Evolutionary conservation across 2,329 filamentous ascomycete genomes (phyloP).

Genomic region (Byssothecium circinans): DNA sequence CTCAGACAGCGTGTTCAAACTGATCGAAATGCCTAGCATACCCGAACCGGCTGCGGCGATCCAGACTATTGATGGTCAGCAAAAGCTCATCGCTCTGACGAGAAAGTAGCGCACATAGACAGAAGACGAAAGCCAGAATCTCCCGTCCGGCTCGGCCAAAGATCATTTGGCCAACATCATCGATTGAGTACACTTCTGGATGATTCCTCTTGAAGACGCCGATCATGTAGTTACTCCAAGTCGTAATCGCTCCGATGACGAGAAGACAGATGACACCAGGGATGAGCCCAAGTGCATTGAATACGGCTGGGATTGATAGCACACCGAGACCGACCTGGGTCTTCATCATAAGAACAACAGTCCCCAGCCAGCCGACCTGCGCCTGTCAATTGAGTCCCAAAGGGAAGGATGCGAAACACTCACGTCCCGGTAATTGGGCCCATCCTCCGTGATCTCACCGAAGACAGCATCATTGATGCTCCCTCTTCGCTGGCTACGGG

Average conservation of each 20-base stretch:
- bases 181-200: constrained; percentile 60
- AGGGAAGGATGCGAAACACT: constrained; percentile 51
- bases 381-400: constrained; percentile 1
- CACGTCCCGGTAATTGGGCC: constrained; percentile 60
- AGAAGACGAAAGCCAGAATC: constrained; percentile 43
- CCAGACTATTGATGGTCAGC: constrained; percentile 13
- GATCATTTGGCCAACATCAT: constrained; percentile 58
- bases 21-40: constrained; percentile 55
- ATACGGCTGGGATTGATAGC: constrained; percentile 53
- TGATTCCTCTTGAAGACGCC: constrained; percentile 58
- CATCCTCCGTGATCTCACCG: constrained; percentile 49
- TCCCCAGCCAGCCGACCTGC: constrained; percentile 32
- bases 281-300: constrained; percentile 52
- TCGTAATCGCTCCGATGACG: constrained; percentile 48
- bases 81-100: constrained; percentile 10
- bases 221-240: constrained; percentile 54
- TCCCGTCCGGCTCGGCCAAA: constrained; percentile 57
- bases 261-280: constrained; percentile 53
- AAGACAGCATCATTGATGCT: constrained; percentile 45
- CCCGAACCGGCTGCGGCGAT: constrained; percentile 71
- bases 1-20: constrained; percentile 55
- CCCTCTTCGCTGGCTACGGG: neutral
- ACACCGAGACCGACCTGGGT: constrained; percentile 45
- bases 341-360: constrained; percentile 33
- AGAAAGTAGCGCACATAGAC: constrained; percentile 35